Conservation (phyloP, 768 basidiomycete species). For the Mycena capillaripes region DNA sequence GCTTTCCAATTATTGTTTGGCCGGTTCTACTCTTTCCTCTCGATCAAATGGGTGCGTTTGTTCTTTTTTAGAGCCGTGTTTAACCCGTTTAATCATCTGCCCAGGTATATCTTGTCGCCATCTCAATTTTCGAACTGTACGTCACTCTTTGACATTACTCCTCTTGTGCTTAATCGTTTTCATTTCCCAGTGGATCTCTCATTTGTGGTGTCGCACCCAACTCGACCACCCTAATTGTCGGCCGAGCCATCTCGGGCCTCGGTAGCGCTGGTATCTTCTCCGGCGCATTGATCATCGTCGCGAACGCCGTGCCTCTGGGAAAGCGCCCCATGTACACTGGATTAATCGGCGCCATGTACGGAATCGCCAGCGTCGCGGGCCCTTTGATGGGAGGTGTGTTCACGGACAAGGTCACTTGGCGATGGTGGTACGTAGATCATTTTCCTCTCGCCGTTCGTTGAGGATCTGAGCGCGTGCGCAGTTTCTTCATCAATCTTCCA, state of each 20-base stretch:
- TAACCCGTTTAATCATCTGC: not conserved
- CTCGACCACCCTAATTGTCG: conserved; percentile 22
- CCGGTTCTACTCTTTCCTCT: conserved; percentile 18
- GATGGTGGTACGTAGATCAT: conserved; percentile 46
- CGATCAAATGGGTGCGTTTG: conserved; percentile 19
- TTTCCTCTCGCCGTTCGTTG: not conserved
- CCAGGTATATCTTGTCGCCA: too few relatives aligned
- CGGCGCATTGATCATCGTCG: conserved; percentile 29
- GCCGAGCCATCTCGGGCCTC: conserved; percentile 31
- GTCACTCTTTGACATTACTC: too few relatives aligned
- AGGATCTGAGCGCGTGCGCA: not conserved
- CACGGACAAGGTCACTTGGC: conserved; percentile 49
- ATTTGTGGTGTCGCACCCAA: conserved; percentile 26
- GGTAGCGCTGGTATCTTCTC: conserved; percentile 23
- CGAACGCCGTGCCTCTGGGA: conserved; percentile 8
- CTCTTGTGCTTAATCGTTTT: not conserved
- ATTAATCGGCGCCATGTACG: conserved; percentile 18
- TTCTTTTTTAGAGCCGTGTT: not conserved
- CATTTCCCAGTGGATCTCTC: conserved; percentile 6
- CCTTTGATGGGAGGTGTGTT: conserved; percentile 41
- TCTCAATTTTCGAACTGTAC: too few relatives aligned
- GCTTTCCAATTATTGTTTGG: conserved; percentile 28
- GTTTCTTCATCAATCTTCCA: conserved; percentile 36
- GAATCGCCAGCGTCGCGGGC: conserved; percentile 19
- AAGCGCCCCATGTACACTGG: conserved; percentile 25